Evolutionary conservation across 345 rosid genomes (phyloP).

Genomic region (Eucalyptus pauciflora): DNA sequence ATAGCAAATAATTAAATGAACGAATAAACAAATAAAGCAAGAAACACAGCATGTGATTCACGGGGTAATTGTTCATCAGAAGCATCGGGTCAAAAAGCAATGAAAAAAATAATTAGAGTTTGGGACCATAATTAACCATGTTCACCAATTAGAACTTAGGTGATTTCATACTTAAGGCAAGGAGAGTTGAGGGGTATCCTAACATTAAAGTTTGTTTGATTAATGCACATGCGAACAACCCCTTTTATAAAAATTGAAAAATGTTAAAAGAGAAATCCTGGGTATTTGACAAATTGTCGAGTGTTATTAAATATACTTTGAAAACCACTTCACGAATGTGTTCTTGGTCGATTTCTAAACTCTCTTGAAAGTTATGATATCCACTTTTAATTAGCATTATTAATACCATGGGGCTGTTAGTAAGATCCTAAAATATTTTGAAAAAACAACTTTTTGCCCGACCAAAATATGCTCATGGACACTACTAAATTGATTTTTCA

Average conservation of each 20-base stretch:
- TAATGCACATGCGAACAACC: not conserved
- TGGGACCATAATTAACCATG: not conserved
- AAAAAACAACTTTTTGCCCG: not conserved
- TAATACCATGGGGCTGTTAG: not conserved
- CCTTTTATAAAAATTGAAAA: not conserved
- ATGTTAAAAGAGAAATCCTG: not conserved
- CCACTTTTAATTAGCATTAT: not conserved
- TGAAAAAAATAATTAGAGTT: not conserved
- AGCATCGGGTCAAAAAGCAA: not conserved
- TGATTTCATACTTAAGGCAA: not conserved
- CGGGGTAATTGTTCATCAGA: not conserved
- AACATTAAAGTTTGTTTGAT: not conserved
- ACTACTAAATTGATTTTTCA: not conserved
- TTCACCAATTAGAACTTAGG: not conserved
- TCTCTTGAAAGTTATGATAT: not conserved
- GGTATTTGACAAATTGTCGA: not conserved
- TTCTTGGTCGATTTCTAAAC: not conserved
- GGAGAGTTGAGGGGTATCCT: not conserved
- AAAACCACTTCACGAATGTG: not conserved
- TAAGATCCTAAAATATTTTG: not conserved
- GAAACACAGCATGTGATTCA: not conserved
- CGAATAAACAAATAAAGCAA: not conserved
- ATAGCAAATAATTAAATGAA: not conserved
- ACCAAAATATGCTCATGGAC: not conserved
- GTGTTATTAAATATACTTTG: not conserved